Conservation (phyloP, 2,329 filamentous ascomycete genomes). For the Fusarium chuoi region DNA sequence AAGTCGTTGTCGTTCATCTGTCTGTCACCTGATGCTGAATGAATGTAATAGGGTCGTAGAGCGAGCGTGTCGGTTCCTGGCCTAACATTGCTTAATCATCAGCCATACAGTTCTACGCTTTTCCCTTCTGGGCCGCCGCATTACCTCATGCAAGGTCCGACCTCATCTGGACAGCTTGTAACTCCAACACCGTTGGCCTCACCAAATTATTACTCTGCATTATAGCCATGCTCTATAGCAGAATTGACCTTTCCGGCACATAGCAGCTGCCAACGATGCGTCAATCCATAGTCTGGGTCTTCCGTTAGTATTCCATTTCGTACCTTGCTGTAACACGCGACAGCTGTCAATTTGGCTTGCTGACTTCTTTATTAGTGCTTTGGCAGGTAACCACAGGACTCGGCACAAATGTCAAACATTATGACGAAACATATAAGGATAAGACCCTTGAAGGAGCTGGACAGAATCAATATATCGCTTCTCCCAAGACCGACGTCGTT, state of each 20-base stretch:
- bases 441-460: slow-evolving; percentile 41
- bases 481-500: slow-evolving; percentile 46
- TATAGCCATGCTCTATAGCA: slow-evolving; percentile 46
- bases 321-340: slow-evolving; percentile 32
- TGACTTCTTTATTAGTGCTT: slow-evolving; percentile 54
- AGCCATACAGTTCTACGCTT: slow-evolving; percentile 4
- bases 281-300: slow-evolving; percentile 53
- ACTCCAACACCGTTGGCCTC: slow-evolving; percentile 32
- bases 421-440: slow-evolving; percentile 47
- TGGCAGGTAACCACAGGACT: slow-evolving; percentile 56
- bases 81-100: slow-evolving; percentile 9
- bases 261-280: slow-evolving; percentile 54
- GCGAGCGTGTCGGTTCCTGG: slow-evolving; percentile 5
- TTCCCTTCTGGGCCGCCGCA: slow-evolving; percentile 19
- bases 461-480: slow-evolving; percentile 48
- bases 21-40: neutral
- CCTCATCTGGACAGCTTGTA: slow-evolving; percentile 47
- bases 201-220: slow-evolving; percentile 26
- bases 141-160: slow-evolving; percentile 45
- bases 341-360: slow-evolving; percentile 32
- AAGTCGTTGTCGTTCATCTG: neutral
- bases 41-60: neutral
- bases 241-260: slow-evolving; percentile 42
- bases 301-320: slow-evolving; percentile 48
- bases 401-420: slow-evolving; percentile 53